These are phyloP conservation scores for Coemansia sp. DNA, from an alignment of 192 early-diverging fungal species.

Conservation along the genomic window DNA sequence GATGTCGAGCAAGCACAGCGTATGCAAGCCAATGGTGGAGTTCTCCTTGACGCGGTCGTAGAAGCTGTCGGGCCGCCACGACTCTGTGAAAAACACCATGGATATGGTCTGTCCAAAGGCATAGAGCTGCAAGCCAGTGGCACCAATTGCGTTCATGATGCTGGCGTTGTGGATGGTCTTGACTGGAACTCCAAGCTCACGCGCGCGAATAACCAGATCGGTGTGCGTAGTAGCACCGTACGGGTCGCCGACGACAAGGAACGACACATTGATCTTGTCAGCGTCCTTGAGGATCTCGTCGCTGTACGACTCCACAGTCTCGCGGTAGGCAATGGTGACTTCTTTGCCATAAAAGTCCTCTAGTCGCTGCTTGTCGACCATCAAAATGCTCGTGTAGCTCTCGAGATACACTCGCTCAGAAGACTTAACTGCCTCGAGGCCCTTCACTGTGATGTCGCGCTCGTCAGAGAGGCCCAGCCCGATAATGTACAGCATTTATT, in stretches of 20 bases:
- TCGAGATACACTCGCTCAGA: slow-evolving; percentile 92
- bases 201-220: slow-evolving; percentile 92
- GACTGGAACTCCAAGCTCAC: slow-evolving; percentile 81
- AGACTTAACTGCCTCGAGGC: slow-evolving; percentile 85
- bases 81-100: slow-evolving; percentile 95
- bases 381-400: slow-evolving; percentile 93
- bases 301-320: slow-evolving; percentile 93
- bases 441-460: slow-evolving; percentile 95
- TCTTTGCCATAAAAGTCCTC: slow-evolving; percentile 87
- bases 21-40: slow-evolving; percentile 81
- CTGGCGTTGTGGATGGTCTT: slow-evolving; percentile 97
- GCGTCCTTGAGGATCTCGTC: slow-evolving; percentile 88
- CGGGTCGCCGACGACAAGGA: slow-evolving; percentile 97
- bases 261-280: slow-evolving; percentile 85
- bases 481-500: slow-evolving; percentile 75
- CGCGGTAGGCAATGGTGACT: slow-evolving; percentile 90
- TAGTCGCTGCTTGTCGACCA: slow-evolving; percentile 65
- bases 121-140: slow-evolving; percentile 94
- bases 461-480: slow-evolving; percentile 96
- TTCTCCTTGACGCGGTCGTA: slow-evolving; percentile 93
- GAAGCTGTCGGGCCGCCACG: slow-evolving; percentile 96
- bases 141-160: slow-evolving; percentile 98
- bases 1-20: slow-evolving; percentile 94
- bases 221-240: slow-evolving; percentile 97
- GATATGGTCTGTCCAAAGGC: slow-evolving; percentile 99